Evolutionary conservation across 2,329 filamentous ascomycete species (phyloP), one percentile per base, ranked within the genome.

Genomic region (Fusarium xylarioides): DNA sequence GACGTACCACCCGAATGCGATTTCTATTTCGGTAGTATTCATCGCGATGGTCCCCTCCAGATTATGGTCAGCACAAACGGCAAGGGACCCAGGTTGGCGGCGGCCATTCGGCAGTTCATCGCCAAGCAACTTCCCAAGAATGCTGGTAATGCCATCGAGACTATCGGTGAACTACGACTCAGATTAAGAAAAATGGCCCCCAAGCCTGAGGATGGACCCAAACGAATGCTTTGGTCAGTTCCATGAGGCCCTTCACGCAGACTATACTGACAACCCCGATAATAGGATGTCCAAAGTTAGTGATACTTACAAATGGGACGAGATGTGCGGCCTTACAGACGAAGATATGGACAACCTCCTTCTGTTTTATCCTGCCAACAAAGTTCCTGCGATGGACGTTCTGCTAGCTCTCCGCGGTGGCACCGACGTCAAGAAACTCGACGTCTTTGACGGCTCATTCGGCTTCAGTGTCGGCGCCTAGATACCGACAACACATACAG

Each of bases 21-120:
- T 80, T 99, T 99, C 81, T 99, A 98, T 86, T 99, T 99, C 84
- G 96, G 96, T 71, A 96, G 93, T 80, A 92, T 98, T 43, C 94
- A 99, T 83, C 92, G 96, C 56, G 96, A 99, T 81, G 96, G 96
- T 0, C 96, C 96, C 11, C 83, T 99, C 68, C 96, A 99, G 85
- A 92, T 99, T 78, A 99, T 99, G 96, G 95, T 99, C 76, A 97
- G 93, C 84, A 99, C 96, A 40, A 99, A 98, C 81, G 96, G 96
- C 58, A 98, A 97, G 80, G 96, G 96, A 0, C 96, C 96, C 0
- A 91, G 95, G 80, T 85, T 99, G 72, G 96, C 96, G 15, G 95
- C 94, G 75, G 91, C 95, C 53, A 93, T 99, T 56, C 87, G 95
- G 60, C 89, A 92, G 79, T 90, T 93, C 79, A 97, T 99, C 73